Percentiles rank a stretch among this genome's conserved stretches.
These are phyloP conservation scores for Hymenoscyphus infarciens DNA, from an alignment of 2,329 filamentous ascomycete genomes.

Conservation along the genomic window DNA sequence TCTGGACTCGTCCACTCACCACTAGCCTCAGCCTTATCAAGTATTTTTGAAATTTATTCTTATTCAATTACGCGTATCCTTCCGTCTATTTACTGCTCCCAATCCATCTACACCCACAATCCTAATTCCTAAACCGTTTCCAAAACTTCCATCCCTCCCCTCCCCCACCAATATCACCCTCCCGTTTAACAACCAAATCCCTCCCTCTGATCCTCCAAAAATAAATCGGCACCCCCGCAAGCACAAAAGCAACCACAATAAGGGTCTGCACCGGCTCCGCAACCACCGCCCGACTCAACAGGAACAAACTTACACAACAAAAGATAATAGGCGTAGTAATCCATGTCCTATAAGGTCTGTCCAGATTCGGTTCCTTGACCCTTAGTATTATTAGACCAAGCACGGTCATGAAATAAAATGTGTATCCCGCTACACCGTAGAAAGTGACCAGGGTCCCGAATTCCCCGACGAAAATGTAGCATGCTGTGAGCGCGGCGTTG, in stretches of 20 bases:
- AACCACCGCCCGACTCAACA: constrained; percentile 85
- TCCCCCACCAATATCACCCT: constrained; percentile 37
- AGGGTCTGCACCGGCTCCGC: constrained; percentile 87
- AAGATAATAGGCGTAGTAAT: constrained; percentile 97
- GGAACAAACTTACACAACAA: constrained; percentile 92
- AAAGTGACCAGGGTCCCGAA: constrained; percentile 92
- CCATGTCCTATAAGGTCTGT: constrained; percentile 93
- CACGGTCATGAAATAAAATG: constrained; percentile 95
- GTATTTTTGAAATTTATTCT: not conserved
- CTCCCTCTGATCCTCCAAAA: constrained; percentile 76
- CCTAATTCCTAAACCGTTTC: constrained; percentile 34
- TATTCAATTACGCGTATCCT: not conserved
- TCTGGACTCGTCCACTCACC: no score
- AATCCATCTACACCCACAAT: not conserved
- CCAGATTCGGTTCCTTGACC: constrained; percentile 80
- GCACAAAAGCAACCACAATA: constrained; percentile 80
- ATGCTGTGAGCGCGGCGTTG: constrained; percentile 68
- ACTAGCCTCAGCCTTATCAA: no score
- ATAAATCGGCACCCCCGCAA: constrained; percentile 80
- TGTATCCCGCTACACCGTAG: constrained; percentile 95
- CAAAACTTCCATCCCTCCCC: constrained; percentile 59
- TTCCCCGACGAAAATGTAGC: constrained; percentile 83
- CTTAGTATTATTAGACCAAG: constrained; percentile 87
- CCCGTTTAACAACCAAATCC: constrained; percentile 47
- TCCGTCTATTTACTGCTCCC: no score